Percentiles rank a stretch among this genome's conserved stretches.
These are phyloP conservation scores for Berberis thunbergii DNA, from an alignment of 164 flowering plant genomes.

Conservation along the genomic window DNA sequence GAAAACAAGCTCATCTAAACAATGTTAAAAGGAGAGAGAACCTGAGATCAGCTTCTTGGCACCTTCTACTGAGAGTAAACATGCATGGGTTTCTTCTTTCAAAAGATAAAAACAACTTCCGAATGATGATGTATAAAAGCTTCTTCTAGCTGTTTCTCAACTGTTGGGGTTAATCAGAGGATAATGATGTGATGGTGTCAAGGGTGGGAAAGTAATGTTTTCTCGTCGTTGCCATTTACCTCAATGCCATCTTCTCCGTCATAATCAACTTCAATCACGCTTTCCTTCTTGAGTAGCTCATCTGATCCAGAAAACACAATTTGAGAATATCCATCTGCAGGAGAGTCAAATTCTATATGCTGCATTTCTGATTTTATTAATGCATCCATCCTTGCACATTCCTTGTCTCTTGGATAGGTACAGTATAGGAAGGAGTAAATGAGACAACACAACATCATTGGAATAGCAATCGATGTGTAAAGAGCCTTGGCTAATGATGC, in stretches of 20 bases:
- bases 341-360: conserved; percentile 32
- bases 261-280: conserved; percentile 36
- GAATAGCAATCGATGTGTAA: conserved; percentile 65
- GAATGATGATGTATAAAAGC: too few species aligned
- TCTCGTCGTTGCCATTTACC: conserved; percentile 39
- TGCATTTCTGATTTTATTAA: conserved; percentile 70
- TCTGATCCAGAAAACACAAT: conserved; percentile 17
- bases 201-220: conserved; percentile 29
- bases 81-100: too few species aligned
- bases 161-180: too few species aligned
- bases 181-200: conserved; percentile 24
- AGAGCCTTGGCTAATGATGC: conserved; percentile 78
- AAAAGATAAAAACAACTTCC: too few species aligned
- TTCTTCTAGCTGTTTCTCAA: too few species aligned
- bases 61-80: too few species aligned
- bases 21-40: too few species aligned
- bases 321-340: conserved; percentile 10
- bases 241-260: conserved; percentile 34
- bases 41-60: too few species aligned
- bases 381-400: conserved; percentile 60
- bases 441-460: conserved; percentile 69
- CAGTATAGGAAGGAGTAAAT: conserved; percentile 71
- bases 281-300: conserved; percentile 19
- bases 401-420: conserved; percentile 88
- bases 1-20: too few species aligned